Evolutionary conservation across 2,329 filamentous ascomycete genomes (phyloP).

Genomic region (Rutstroemia sp.): DNA sequence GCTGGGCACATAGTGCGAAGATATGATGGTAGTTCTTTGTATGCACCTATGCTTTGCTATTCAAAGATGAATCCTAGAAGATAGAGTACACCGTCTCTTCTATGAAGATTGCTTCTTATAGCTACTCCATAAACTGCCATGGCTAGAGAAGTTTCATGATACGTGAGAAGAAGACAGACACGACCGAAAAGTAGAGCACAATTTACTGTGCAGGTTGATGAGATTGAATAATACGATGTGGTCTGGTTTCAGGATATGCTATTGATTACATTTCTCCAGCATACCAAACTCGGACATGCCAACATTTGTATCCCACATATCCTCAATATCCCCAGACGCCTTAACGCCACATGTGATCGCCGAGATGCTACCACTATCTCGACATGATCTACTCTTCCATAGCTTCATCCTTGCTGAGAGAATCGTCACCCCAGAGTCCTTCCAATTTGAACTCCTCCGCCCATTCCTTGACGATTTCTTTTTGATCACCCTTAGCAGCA

Average conservation of each 20-base stretch:
- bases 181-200: too few species aligned
- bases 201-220: too few species aligned
- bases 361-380: neutral
- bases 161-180: too few species aligned
- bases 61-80: too few species aligned
- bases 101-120: too few species aligned
- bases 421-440: slow-evolving; percentile 73
- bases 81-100: too few species aligned
- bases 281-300: neutral
- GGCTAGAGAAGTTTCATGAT: too few species aligned
- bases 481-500: slow-evolving; percentile 55
- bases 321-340: neutral
- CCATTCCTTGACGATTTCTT: slow-evolving; percentile 88
- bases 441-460: slow-evolving; percentile 93
- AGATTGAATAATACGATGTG: neutral
- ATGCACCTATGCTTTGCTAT: too few species aligned
- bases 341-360: neutral
- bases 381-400: slow-evolving; percentile 24
- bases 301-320: neutral
- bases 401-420: slow-evolving; percentile 17
- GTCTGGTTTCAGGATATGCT: neutral
- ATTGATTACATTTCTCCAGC: neutral
- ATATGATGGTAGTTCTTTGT: too few species aligned
- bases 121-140: too few species aligned
- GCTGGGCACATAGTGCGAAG: too few species aligned